Base-by-base conservation (phyloP, 805 yeast species). In the Saccharomycopsis capsularis region DNA sequence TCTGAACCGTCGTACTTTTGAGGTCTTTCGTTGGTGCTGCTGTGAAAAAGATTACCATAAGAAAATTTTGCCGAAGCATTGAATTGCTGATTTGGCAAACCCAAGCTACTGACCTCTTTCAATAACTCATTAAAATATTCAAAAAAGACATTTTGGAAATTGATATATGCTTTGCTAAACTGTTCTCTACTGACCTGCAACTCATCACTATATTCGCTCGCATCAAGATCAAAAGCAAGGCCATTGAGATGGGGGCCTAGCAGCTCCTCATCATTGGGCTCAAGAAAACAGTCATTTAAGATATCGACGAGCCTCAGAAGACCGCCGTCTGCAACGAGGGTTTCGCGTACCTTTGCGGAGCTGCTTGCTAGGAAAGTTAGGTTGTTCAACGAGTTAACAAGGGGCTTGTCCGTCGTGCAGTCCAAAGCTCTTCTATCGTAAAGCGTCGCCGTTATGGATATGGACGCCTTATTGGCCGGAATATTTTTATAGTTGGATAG, bases 391-490 rank as follows among this genome's bases (percentile, higher is more conserved):
- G 96, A 87, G 71, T 88, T 89, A 52, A 93, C 93, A 50, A 91
- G 71, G 1, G 99, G 97, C 56, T 85, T 79, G 61, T 87, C 90
- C 25, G 88, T 79, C 1, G 96, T 84, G 55, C 90, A 85, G 63
- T 93, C 98, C 46, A 91, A 71, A 0, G 98, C 97, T 44, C 98
- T 68, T 51, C 98, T 69, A 66, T 91, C 98, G 63, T 91, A 91
- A 27, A 91, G 76, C 19, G 91, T 81, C 24, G 95, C 79, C 5
- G 96, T 83, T 53, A 91, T 88, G 24, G 90, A 81, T 25, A 90
- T 87, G n/a, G 96, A 89, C 3, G 99, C 97, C 62, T 83, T 76
- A 68, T 91, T 93, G 48, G 81, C 76, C 44, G 81, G 66, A 44
- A 88, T 77, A 21, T 90, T 81, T 60, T 83, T 79, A 68, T 84